These are phyloP conservation scores for Curvularia sp. DNA, from an alignment of 2,329 filamentous ascomycete species.

Conservation along the genomic window DNA sequence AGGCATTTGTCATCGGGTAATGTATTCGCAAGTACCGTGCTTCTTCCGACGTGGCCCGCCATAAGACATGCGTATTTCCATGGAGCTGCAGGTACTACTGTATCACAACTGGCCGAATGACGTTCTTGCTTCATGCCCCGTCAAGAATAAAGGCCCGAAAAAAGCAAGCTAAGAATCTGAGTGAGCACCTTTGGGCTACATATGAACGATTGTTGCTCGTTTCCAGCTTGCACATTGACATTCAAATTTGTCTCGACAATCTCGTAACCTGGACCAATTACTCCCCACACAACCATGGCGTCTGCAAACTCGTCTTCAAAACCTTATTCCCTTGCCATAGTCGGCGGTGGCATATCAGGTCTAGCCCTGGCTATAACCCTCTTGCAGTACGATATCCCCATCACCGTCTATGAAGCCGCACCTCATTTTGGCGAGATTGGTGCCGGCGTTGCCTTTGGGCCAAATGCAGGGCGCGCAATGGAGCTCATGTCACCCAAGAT, in stretches of 20 bases:
- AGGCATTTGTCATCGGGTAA: not conserved
- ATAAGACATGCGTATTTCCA: not conserved
- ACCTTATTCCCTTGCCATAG: constrained; percentile 60
- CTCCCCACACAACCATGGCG: constrained; percentile 23
- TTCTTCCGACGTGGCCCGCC: not conserved
- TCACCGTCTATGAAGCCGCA: constrained; percentile 65
- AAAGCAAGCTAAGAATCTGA: constrained; percentile 13
- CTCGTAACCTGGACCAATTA: not conserved
- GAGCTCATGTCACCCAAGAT: constrained; percentile 57
- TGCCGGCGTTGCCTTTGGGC: constrained; percentile 63
- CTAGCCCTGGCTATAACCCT: constrained; percentile 63
- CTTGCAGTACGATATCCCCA: constrained; percentile 53
- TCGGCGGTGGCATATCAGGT: constrained; percentile 67
- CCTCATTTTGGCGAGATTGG: constrained; percentile 64
- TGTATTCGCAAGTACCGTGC: not conserved
- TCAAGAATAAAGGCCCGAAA: constrained; percentile 4
- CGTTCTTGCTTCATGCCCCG: not conserved
- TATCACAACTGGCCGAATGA: not conserved
- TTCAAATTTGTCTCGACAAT: not conserved
- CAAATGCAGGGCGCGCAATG: constrained; percentile 64
- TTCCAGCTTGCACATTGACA: not conserved
- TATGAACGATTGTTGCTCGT: not conserved
- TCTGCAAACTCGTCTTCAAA: constrained; percentile 33
- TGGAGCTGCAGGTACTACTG: not conserved
- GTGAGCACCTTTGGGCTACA: not conserved